phyloP scores from a whole-genome alignment of 2,329 filamentous ascomycete genomes.

The Neurospora sp. region DNA sequence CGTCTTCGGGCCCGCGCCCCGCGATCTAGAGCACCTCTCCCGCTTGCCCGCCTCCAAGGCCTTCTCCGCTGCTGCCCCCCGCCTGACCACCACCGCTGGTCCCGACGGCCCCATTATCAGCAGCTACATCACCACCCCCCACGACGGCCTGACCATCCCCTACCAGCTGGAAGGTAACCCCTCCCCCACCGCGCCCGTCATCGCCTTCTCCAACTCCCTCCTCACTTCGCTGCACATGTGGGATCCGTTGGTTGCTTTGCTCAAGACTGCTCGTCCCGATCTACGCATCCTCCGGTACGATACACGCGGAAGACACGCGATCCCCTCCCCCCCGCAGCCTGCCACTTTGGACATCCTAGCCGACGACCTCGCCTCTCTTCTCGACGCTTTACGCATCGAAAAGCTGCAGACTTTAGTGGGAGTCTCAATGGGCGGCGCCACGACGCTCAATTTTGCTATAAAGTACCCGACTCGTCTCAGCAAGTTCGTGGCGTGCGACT shows the following conservation, averaged over 20 bases:
- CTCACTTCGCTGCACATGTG: constrained; percentile 72
- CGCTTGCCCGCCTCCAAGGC: constrained; percentile 33
- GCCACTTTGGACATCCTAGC: constrained; percentile 56
- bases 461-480: constrained; percentile 29
- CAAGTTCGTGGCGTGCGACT: constrained; percentile 66
- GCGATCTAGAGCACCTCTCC: constrained; percentile 53
- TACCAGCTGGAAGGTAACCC: constrained; percentile 68
- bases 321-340: constrained; percentile 36
- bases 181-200: constrained; percentile 54
- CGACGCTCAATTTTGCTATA: constrained; percentile 58
- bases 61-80: constrained; percentile 45
- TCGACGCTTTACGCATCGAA: constrained; percentile 59
- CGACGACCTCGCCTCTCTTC: constrained; percentile 54
- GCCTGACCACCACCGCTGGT: constrained; percentile 39
- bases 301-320: constrained; percentile 54
- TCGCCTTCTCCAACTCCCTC: constrained; percentile 73
- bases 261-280: no score
- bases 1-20: constrained; percentile 64
- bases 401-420: constrained; percentile 60
- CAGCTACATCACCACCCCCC: constrained; percentile 50
- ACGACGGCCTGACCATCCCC: constrained; percentile 57
- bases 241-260: no score
- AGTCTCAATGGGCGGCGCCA: constrained; percentile 74
- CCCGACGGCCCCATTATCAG: no score
- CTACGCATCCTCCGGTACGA: constrained; percentile 72